phyloP scores from a whole-genome alignment of 2,329 filamentous ascomycete species.

The Epichloe aotearoae region DNA sequence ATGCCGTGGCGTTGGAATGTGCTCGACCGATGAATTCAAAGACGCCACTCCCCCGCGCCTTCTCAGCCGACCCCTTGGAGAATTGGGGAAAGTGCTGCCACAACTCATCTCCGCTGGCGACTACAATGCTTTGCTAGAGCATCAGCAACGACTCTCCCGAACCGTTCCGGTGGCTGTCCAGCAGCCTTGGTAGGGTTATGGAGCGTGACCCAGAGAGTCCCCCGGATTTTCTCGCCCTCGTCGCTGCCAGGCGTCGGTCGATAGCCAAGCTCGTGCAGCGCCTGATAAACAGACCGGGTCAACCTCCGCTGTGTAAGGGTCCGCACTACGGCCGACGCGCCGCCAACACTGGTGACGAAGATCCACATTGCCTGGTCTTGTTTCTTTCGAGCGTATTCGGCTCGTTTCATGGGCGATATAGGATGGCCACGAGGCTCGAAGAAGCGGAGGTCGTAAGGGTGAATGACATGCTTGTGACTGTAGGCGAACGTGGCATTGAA shows the following conservation, averaged over 20 bases:
- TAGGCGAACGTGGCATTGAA: constrained; percentile 15
- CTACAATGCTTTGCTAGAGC: constrained; percentile 6
- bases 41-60: neutral
- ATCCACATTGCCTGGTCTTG: constrained; percentile 21
- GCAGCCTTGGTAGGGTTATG: constrained; percentile 10
- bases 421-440: constrained; percentile 22
- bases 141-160: constrained; percentile 11
- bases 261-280: constrained; percentile 16
- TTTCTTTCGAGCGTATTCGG: constrained; percentile 15
- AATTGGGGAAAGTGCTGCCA: too few species aligned
- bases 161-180: constrained; percentile 6
- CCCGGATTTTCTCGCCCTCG: constrained; percentile 7
- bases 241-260: constrained; percentile 4
- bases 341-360: constrained; percentile 9
- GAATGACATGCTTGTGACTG: constrained; percentile 18
- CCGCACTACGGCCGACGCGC: constrained; percentile 13
- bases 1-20: neutral
- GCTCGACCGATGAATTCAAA: neutral
- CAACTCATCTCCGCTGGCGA: neutral
- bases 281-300: constrained; percentile 14
- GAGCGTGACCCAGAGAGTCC: constrained; percentile 15
- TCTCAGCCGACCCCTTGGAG: neutral
- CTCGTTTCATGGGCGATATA: constrained; percentile 13
- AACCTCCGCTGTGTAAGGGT: constrained; percentile 14
- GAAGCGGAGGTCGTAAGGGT: constrained; percentile 19